Evolutionary conservation across 345 rosid genomes (phyloP), one percentile per base, ranked within the genome.

Genomic region (Physaria fendleri): DNA sequence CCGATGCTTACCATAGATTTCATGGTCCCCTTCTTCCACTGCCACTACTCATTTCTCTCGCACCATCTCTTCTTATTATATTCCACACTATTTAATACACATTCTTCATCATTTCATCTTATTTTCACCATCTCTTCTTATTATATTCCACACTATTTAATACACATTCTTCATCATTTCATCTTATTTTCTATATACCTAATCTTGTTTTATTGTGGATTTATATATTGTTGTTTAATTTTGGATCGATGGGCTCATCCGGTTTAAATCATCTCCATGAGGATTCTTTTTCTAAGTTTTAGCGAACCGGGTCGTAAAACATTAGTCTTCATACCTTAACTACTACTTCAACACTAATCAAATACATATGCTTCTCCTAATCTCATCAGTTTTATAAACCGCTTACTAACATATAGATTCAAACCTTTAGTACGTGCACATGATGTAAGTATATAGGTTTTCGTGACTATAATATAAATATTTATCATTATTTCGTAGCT

Each of bases 11-110:
- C 62, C 56, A 68, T 61, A 68, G 73, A 68, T 68, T 68, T 68
- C 49, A 68, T 68, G 73, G 73, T 61, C 73, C 68, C 67, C 62
- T 68, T 68, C 68, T 55, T 52, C 73, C 73, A 68, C 68, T 61
- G 67, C 37, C 67, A 53, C 50, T 20, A 53, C 73, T 68, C 73
- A 68, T 68, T 61, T 60, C 62, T 68, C 67, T 61, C 62, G 68
- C 73, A 68, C 62, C 67, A 68, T 60, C 56, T n/a, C 43, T 61
- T 53, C 60, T 38, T 68, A 50, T 60, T 68, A 20, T 60, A 52
- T 28, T 42, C 39, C 39, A 42, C 24, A 51, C 54, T 38, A n/a
- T n/a, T n/a, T n/a, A 39, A 38, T 42, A 23, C 44, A 59, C 51
- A 42, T 68, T 59, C 40, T 30, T 57, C 57, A 41, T 67, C 47